phyloP scores from a whole-genome alignment of 768 basidiomycete species.

The Roridomyces roridus region DNA sequence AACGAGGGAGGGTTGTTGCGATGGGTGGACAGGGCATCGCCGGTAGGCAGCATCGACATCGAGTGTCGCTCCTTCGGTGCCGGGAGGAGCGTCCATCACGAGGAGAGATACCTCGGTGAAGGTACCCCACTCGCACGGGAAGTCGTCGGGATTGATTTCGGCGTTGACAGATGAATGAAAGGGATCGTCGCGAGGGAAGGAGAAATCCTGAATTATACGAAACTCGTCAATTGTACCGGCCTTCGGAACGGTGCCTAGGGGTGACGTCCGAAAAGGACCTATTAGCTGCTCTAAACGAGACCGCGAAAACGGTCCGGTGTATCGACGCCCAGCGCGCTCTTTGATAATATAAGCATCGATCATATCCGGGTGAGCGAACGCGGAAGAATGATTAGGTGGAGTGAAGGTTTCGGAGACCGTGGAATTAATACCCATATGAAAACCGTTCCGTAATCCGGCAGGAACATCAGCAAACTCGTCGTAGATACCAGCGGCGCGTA shows the following conservation, averaged over 20 bases:
- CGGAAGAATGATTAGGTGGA: constrained; percentile 30
- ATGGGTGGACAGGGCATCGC: constrained; percentile 37
- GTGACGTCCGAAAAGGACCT: constrained; percentile 28
- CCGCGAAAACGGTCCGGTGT: constrained; percentile 25
- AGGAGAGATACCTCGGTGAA: constrained; percentile 31
- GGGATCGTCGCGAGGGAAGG: constrained; percentile 16
- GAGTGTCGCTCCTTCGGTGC: constrained; percentile 40
- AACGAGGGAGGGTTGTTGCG: constrained; percentile 30
- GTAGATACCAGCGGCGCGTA: constrained; percentile 11
- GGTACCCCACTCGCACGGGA: constrained; percentile 38
- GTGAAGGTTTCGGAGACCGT: constrained; percentile 12
- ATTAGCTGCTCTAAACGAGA: constrained; percentile 22
- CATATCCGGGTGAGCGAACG: constrained; percentile 13
- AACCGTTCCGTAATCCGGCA: constrained; percentile 26
- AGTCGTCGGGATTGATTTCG: constrained; percentile 30
- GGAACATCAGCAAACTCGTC: constrained; percentile 30
- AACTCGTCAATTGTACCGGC: constrained; percentile 18
- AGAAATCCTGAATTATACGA: constrained; percentile 32
- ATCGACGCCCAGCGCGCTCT: constrained; percentile 12
- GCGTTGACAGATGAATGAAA: constrained; percentile 30
- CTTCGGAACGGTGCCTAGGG: constrained; percentile 28
- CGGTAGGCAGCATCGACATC: constrained; percentile 46
- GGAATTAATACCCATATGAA: constrained; percentile 29
- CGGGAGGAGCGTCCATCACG: constrained; percentile 36
- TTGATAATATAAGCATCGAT: constrained; percentile 23